These are phyloP conservation scores for Fraxinus americana DNA, from an alignment of 257 asterid species.

Conservation along the genomic window DNA sequence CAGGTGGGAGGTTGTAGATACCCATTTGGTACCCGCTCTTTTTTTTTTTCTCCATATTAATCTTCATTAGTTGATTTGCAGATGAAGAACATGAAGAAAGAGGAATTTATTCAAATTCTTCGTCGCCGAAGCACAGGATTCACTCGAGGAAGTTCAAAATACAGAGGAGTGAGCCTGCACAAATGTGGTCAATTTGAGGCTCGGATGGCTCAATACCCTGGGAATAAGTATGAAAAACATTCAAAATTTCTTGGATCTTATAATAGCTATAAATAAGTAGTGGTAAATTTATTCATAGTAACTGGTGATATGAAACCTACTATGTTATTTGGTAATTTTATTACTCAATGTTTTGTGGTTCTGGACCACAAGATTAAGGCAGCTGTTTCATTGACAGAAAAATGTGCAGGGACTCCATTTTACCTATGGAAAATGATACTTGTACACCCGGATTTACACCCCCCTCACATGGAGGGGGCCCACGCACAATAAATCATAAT, in stretches of 20 bases:
- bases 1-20: conserved; percentile 42
- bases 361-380: conserved; percentile 21
- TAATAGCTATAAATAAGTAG: background rate
- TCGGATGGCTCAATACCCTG: conserved; percentile 68
- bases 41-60: conserved; percentile 7
- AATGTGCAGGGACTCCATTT: conserved; percentile 27
- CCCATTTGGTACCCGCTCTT: background rate
- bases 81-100: conserved; percentile 64
- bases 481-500: too few relatives aligned
- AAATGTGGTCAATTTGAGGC: conserved; percentile 80
- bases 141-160: conserved; percentile 73
- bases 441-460: too few relatives aligned
- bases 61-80: conserved; percentile 36
- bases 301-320: background rate
- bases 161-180: conserved; percentile 69
- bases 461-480: too few relatives aligned
- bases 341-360: conserved; percentile 11
- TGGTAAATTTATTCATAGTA: background rate
- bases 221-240: conserved; percentile 56
- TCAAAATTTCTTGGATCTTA: conserved; percentile 7
- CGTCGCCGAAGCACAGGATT: conserved; percentile 83
- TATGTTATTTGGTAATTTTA: conserved; percentile 16
- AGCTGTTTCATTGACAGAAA: conserved; percentile 22
- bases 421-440: conserved; percentile 16
- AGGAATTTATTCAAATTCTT: conserved; percentile 72